Conservation (phyloP, 768 basidiomycete species). For the Roridomyces roridus region DNA sequence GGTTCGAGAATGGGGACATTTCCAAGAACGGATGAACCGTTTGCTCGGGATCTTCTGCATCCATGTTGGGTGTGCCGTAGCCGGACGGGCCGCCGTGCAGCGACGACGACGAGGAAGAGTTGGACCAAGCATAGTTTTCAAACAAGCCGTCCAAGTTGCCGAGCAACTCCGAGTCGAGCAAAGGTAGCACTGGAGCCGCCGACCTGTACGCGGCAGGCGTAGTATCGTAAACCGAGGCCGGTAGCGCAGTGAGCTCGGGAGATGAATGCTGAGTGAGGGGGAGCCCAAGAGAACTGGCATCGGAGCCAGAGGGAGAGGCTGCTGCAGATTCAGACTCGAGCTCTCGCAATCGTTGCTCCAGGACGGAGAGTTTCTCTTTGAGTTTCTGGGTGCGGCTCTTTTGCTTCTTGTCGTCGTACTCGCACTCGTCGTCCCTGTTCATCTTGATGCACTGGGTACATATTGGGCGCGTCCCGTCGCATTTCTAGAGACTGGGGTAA, state of each 20-base stretch:
- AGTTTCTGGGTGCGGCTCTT: slow-evolving; percentile 66
- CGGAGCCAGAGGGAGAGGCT: slow-evolving; percentile 30
- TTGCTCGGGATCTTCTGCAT: slow-evolving; percentile 18
- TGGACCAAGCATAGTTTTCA: slow-evolving; percentile 19
- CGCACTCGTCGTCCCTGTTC: slow-evolving; percentile 56
- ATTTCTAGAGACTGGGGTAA: slow-evolving; percentile 50
- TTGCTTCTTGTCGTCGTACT: slow-evolving; percentile 65
- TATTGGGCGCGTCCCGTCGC: slow-evolving; percentile 61
- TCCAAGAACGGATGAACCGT: slow-evolving; percentile 19
- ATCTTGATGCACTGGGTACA: slow-evolving; percentile 63
- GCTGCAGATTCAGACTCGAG: slow-evolving; percentile 49
- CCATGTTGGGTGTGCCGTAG: slow-evolving; percentile 19
- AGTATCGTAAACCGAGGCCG: slow-evolving; percentile 19
- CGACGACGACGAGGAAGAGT: slow-evolving; percentile 22
- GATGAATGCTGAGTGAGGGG: slow-evolving; percentile 19
- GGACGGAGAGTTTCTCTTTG: slow-evolving; percentile 58
- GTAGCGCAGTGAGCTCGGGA: slow-evolving; percentile 19
- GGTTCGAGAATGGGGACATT: slow-evolving; percentile 26
- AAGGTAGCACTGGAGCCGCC: slow-evolving; percentile 2
- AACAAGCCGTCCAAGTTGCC: slow-evolving; percentile 22
- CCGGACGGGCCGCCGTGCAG: slow-evolving; percentile 16
- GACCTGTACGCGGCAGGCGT: slow-evolving; percentile 1
- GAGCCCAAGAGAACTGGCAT: slow-evolving; percentile 23
- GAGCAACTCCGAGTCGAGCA: slow-evolving; percentile 15
- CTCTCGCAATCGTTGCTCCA: slow-evolving; percentile 60